Percentiles rank a stretch among this genome's conserved stretches.
Evolutionary conservation across 2,329 filamentous ascomycete species (phyloP).

Genomic region (Penicillium vulpinum): DNA sequence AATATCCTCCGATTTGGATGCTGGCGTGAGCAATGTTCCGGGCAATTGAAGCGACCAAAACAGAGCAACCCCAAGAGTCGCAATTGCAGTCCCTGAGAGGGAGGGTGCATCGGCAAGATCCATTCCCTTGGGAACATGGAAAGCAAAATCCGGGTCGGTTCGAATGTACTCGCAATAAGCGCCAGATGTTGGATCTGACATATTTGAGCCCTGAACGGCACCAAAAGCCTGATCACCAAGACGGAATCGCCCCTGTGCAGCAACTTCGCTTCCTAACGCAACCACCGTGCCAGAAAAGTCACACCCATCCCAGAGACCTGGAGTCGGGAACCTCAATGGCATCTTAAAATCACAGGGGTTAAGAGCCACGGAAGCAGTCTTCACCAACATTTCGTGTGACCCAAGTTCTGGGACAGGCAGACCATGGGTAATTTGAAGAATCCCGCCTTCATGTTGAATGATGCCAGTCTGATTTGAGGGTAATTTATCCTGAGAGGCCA

Average conservation of each 20-base stretch:
- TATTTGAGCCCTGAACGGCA: conserved; percentile 35
- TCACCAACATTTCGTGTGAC: conserved; percentile 22
- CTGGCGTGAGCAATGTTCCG: conserved; percentile 14
- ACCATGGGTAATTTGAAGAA: conserved; percentile 15
- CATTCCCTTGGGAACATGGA: conserved; percentile 17
- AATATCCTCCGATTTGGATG: conserved; percentile 13
- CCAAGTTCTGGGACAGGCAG: conserved; percentile 16
- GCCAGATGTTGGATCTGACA: conserved; percentile 17
- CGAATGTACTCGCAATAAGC: conserved; percentile 24
- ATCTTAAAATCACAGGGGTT: conserved; percentile 34
- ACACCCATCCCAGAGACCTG: conserved; percentile 28
- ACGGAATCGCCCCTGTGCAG: conserved; percentile 15
- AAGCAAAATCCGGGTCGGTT: conserved; percentile 16
- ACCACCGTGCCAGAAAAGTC: conserved; percentile 33
- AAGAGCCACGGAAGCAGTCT: conserved; percentile 32
- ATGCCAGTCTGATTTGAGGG: conserved; percentile 19
- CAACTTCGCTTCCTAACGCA: conserved; percentile 18
- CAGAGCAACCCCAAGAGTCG: conserved; percentile 24
- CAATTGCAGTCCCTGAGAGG: conserved; percentile 23
- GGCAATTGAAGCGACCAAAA: conserved; percentile 26
- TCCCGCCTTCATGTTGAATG: conserved; percentile 21
- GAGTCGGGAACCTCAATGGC: conserved; percentile 18
- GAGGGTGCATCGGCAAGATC: conserved; percentile 9
- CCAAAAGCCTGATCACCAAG: conserved; percentile 42
- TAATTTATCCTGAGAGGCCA: background rate